Evolutionary conservation across 306 rosid species (phyloP).

Genomic region (Citrullus colocynthis): DNA sequence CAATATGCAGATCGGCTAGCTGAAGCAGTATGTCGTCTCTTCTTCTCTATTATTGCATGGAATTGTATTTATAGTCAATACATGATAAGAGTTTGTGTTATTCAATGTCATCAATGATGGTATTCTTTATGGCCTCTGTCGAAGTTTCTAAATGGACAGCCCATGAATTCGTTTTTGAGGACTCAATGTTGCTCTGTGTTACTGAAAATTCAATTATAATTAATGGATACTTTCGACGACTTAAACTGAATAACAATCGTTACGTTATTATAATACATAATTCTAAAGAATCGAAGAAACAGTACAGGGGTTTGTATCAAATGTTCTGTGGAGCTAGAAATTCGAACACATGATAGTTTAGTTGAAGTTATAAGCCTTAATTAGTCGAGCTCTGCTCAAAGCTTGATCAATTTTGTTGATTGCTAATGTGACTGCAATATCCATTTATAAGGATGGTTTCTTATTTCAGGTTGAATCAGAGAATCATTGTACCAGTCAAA

Average conservation of each 20-base stretch:
- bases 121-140: neutral
- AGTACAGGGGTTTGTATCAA: neutral
- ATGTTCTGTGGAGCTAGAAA: neutral
- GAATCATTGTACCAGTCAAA: constrained; percentile 63
- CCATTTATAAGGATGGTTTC: neutral
- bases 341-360: neutral
- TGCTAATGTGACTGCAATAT: neutral
- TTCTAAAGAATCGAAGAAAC: neutral
- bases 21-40: constrained; percentile 41
- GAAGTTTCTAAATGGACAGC: neutral
- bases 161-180: neutral
- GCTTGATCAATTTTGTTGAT: neutral
- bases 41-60: neutral
- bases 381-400: too few species aligned
- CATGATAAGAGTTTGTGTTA: neutral
- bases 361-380: neutral
- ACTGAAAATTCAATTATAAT: too few species aligned
- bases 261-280: neutral
- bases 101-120: neutral
- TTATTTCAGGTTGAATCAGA: constrained; percentile 64
- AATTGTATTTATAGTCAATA: neutral
- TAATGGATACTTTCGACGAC: neutral
- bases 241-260: neutral
- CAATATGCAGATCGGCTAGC: constrained; percentile 93
- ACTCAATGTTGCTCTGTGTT: neutral